Percentiles rank a stretch among this genome's conserved stretches.
Evolutionary conservation across 2,329 filamentous ascomycete genomes (phyloP).

Genomic region (Pseudocercospora fijiensis): DNA sequence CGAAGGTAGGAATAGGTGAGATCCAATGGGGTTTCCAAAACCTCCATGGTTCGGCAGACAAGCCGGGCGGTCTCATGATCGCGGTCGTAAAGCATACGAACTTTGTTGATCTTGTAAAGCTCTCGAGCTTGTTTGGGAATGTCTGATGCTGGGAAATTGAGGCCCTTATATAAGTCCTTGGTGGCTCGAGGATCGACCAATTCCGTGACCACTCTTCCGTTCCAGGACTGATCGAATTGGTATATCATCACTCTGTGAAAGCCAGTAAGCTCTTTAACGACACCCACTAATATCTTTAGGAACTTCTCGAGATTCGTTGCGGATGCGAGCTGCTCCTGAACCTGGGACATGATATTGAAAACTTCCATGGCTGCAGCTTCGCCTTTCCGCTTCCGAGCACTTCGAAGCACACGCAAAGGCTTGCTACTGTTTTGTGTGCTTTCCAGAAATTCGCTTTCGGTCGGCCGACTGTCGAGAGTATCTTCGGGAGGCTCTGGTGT

Average conservation of each 20-base stretch:
- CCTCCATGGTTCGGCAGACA: conserved; percentile 73
- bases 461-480: conserved; percentile 71
- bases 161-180: conserved; percentile 79
- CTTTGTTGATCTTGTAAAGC: conserved; percentile 87
- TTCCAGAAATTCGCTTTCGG: conserved; percentile 68
- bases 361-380: conserved; percentile 85
- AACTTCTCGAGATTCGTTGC: conserved; percentile 70
- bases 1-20: conserved; percentile 81
- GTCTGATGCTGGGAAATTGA: conserved; percentile 85
- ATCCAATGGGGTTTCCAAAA: conserved; percentile 73
- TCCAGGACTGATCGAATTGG: conserved; percentile 80
- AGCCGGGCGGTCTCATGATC: conserved; percentile 76
- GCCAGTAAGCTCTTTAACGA: conserved; percentile 84
- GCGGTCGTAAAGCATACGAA: conserved; percentile 81
- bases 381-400: conserved; percentile 70
- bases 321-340: conserved; percentile 79
- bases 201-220: conserved; percentile 84
- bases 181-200: conserved; percentile 77
- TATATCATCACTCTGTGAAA: conserved; percentile 94
- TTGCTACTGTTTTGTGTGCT: conserved; percentile 75
- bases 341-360: conserved; percentile 87
- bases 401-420: conserved; percentile 73
- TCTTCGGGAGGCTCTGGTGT: conserved; percentile 67
- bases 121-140: conserved; percentile 83
- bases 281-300: conserved; percentile 76